Conservation (phyloP, 805 yeast genomes). For the Suhomyces sp. region DNA sequence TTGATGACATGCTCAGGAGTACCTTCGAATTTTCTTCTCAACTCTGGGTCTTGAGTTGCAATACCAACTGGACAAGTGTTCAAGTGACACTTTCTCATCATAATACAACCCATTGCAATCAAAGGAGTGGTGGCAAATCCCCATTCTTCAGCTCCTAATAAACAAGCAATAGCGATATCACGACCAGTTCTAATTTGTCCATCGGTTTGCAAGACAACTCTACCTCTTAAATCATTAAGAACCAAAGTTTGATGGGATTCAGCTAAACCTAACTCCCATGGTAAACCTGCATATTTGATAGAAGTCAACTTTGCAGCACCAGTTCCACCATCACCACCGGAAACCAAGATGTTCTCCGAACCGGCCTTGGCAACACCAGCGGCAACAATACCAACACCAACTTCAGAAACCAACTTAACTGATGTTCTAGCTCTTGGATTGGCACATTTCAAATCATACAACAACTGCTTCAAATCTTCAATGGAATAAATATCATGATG, state of each 20-base stretch:
- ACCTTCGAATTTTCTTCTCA: constrained; percentile 89
- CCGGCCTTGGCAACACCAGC: constrained; percentile 99
- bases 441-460: constrained; percentile 93
- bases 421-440: constrained; percentile 97
- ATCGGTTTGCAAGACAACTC: constrained; percentile 96
- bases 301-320: constrained; percentile 99
- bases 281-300: constrained; percentile 94
- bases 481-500: constrained; percentile 98
- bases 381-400: constrained; percentile 98
- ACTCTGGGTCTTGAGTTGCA: constrained; percentile 96
- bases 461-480: constrained; percentile 95
- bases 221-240: constrained; percentile 90
- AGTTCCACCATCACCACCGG: constrained; percentile 99
- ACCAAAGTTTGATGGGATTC: constrained; percentile 98
- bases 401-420: constrained; percentile 94
- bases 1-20: constrained; percentile 98
- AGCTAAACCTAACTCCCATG: constrained; percentile 98
- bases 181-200: constrained; percentile 97
- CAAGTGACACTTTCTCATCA: constrained; percentile 93
- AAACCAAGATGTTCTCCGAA: constrained; percentile 91
- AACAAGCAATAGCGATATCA: constrained; percentile 93
- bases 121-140: constrained; percentile 97
- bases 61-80: constrained; percentile 98
- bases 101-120: constrained; percentile 95
- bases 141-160: constrained; percentile 98